These are phyloP conservation scores for Phytophthora ohioensis DNA, from an alignment of 352 stramenopile genomes.

Conservation along the genomic window DNA sequence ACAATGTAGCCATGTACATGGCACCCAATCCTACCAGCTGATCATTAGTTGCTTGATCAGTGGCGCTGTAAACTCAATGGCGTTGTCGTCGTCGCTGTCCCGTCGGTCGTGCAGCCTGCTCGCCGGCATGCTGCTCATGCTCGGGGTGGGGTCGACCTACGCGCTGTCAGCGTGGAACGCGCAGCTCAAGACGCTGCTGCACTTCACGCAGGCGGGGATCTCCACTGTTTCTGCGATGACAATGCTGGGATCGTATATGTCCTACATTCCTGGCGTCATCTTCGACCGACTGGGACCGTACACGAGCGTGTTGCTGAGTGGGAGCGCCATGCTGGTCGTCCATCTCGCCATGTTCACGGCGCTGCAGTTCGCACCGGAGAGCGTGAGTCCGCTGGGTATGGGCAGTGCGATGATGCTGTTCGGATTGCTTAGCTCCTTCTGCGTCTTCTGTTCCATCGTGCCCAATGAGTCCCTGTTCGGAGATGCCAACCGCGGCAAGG, in stretches of 20 bases:
- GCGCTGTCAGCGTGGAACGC: constrained; percentile 87
- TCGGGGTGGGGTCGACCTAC: constrained; percentile 81
- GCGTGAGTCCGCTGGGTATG: constrained; percentile 58
- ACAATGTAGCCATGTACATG: constrained; percentile 29
- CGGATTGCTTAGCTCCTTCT: constrained; percentile 75
- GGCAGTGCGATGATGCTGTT: constrained; percentile 66
- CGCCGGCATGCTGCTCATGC: constrained; percentile 71
- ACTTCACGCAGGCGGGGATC: constrained; percentile 81
- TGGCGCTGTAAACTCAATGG: constrained; percentile 12
- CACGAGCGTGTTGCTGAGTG: constrained; percentile 64
- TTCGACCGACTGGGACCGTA: constrained; percentile 77
- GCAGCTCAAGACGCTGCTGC: constrained; percentile 79
- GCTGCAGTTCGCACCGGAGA: constrained; percentile 51
- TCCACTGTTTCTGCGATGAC: constrained; percentile 78
- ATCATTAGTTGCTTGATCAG: constrained; percentile 10
- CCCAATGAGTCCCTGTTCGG: constrained; percentile 85
- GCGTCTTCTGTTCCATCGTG: constrained; percentile 80
- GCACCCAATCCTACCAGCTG: constrained; percentile 5
- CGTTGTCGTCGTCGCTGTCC: constrained; percentile 22
- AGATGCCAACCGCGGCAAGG: constrained; percentile 71
- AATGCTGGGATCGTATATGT: constrained; percentile 81
- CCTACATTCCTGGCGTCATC: constrained; percentile 71
- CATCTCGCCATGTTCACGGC: constrained; percentile 54
- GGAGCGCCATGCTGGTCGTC: constrained; percentile 46
- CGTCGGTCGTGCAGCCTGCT: constrained; percentile 56